Base-by-base conservation (phyloP, 768 basidiomycete species). In the Tremella mesenterica region DNA sequence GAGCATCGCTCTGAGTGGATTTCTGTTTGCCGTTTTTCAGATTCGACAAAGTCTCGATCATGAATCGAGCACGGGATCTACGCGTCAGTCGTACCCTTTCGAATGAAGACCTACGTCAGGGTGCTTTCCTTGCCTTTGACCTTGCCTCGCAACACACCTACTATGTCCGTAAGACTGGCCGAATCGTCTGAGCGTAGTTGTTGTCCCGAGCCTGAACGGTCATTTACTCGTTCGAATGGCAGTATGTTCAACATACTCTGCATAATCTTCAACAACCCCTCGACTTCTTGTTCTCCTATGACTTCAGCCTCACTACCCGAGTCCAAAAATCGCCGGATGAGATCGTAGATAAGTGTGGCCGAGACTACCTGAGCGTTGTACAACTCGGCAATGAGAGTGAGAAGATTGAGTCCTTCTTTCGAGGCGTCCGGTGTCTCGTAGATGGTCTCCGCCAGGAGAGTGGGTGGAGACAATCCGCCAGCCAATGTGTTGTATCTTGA, bases 361-460 rank as follows among this genome's bases (percentile, higher is more conserved):
- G 88, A 88, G 49, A 97, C 81, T 21, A 96, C 88, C 74, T 90
- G 87, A 68, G 96, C 91, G 69, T 96, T 96, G 77, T 96, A 97
- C 18, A 99, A 76, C 69, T 96, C 91, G 1, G 89, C 86, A 20
- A 96, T 74, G 21, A 97, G 79, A 1, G 88, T 81, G 36, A 93
- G 79, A 29, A 99, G 75, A 69, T 99, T 97, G 9, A 85, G n/a
- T n/a, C n/a, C n/a, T 67, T 93, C 88, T 74, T 97, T 99, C 27
- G 89, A 87, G 5, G 75, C 70, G 74, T 76, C 64, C 20, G 65
- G 60, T 33, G 64, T 58, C 26, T 64, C 60, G 46, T 67, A 62
- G 20, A 64, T 54, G 8, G 56, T 62, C 8, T 52, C 58, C 44
- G 54, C 46, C 10, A 60, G 20, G 16, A 58, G 48, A 1, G 34